phyloP scores from a whole-genome alignment of 768 basidiomycete genomes.

The Boletus sensibilis region DNA sequence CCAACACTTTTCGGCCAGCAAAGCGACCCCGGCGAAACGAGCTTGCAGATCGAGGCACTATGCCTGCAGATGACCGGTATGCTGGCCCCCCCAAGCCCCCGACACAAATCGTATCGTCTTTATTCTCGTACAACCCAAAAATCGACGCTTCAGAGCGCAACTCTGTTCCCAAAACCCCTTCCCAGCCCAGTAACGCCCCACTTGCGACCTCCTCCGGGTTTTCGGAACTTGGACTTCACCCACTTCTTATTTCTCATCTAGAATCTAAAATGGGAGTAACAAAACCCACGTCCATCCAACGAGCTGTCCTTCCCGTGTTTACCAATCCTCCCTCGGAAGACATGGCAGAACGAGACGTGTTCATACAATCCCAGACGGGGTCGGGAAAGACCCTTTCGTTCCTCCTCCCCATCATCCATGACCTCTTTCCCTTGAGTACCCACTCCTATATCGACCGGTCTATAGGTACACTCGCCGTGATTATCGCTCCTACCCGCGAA shows the following conservation, averaged over 20 bases:
- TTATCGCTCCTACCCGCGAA: conserved; percentile 94
- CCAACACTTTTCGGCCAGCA: conserved; percentile 35
- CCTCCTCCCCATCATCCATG: conserved; percentile 92
- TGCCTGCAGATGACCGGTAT: conserved; percentile 14
- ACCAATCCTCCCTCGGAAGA: conserved; percentile 41
- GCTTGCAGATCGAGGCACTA: conserved; percentile 17
- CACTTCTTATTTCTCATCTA: conserved; percentile 76
- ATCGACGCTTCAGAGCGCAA: conserved; percentile 43
- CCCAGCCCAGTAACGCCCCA: conserved; percentile 80
- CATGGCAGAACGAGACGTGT: conserved; percentile 63
- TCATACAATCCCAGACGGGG: conserved; percentile 96
- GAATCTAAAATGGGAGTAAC: conserved; percentile 74
- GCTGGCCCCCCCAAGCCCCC: conserved; percentile 30
- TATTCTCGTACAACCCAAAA: conserved; percentile 84
- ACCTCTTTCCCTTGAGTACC: conserved; percentile 84
- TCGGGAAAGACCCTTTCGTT: conserved; percentile 95
- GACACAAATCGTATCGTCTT: conserved; percentile 79
- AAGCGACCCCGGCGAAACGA: conserved; percentile 47
- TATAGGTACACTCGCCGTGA: conserved; percentile 91
- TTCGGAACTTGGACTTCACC: conserved; percentile 77
- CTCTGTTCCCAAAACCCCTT: conserved; percentile 24
- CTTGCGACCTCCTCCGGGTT: conserved; percentile 75
- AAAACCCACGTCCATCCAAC: conserved; percentile 90
- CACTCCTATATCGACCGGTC: conserved; percentile 93
- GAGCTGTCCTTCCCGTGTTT: conserved; percentile 65